Evolutionary conservation across 2,329 filamentous ascomycete species (phyloP), one percentile per base, ranked within the genome.

Genomic region (Davidsoniella eucalypti): DNA sequence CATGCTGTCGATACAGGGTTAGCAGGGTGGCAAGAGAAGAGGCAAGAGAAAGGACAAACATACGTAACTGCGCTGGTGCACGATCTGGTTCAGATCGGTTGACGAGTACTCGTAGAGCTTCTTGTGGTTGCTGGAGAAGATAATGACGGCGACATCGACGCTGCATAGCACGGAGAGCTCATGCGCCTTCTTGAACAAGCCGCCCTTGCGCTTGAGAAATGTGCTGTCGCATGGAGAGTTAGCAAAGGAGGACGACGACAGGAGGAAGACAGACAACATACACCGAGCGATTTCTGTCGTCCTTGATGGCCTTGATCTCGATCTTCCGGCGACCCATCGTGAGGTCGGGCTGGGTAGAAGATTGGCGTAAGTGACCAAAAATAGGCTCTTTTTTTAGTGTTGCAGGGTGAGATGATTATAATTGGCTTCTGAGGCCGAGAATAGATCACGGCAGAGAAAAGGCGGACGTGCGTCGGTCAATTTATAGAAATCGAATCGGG

Each of bases 231-330:
- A 51, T 51, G 52, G 54, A 52, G 40, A 52, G 52, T 42, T 37
- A 51, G 45, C 25, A 17, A n/a, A 17, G 39, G n/a, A 37, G 44
- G 8, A 33, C 16, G 6, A 51, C 23, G 36, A 21, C 8, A 47
- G 18, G 47, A 21, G 4, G 18, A 21, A 21, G 4, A 21, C n/a
- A n/a, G n/a, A n/a, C n/a, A 52, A 72, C 86, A 67, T 87, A 95
- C 88, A 95, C 88, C 61, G 88, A 94, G 64, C 88, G 87, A 64
- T 95, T 95, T 61, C 88, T 80, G 68, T 95, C 88, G 79, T 95
- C 88, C 69, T 94, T 95, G 75, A 96, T 96, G 59, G 90, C 87
- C 70, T 95, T 95, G 74, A 98, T 96, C 72, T 96, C 92, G 64
- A 98, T 98, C 79, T 98, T 98, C 76, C 92, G 81, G 67, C 92